A percentile compares a stretch with the other conserved stretches of the same genome.
Conservation (phyloP, 1,284 basidiomycete genomes). For the Cryptococcus jaspeensis region DNA sequence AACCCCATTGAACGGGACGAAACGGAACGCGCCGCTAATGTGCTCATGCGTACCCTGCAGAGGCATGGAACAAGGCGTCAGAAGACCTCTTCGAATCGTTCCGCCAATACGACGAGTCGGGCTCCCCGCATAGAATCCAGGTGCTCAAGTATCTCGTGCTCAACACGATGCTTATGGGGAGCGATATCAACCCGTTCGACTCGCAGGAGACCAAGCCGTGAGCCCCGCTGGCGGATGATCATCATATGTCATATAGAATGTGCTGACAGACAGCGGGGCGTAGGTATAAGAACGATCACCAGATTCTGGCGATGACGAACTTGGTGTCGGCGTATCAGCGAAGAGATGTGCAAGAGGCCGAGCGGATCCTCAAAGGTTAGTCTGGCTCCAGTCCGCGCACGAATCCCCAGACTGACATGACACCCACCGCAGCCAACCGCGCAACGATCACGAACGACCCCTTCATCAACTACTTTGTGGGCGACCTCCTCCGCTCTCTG, state of each 20-base stretch:
- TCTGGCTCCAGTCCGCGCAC: not conserved
- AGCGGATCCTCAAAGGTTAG: constrained; percentile 84
- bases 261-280: not conserved
- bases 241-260: not conserved
- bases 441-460: constrained; percentile 91
- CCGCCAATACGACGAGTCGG: constrained; percentile 97
- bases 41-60: constrained; percentile 51
- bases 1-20: too few species aligned
- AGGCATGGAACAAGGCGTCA: constrained; percentile 93
- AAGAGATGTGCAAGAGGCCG: constrained; percentile 91
- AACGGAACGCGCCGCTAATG: too few species aligned
- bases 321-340: constrained; percentile 94
- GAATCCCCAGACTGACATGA: not conserved
- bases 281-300: constrained; percentile 92
- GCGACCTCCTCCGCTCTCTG: constrained; percentile 87
- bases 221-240: constrained; percentile 33
- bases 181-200: constrained; percentile 98
- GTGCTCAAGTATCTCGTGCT: constrained; percentile 98
- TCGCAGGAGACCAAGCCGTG: constrained; percentile 98
- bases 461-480: constrained; percentile 91
- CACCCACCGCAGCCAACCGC: constrained; percentile 66
- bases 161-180: constrained; percentile 97
- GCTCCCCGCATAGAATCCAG: constrained; percentile 92
- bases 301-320: constrained; percentile 97
- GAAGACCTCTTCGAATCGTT: constrained; percentile 99